Evolutionary conservation across 208 protist species (phyloP).

Genomic region (Acanthamoeba triangularis): DNA sequence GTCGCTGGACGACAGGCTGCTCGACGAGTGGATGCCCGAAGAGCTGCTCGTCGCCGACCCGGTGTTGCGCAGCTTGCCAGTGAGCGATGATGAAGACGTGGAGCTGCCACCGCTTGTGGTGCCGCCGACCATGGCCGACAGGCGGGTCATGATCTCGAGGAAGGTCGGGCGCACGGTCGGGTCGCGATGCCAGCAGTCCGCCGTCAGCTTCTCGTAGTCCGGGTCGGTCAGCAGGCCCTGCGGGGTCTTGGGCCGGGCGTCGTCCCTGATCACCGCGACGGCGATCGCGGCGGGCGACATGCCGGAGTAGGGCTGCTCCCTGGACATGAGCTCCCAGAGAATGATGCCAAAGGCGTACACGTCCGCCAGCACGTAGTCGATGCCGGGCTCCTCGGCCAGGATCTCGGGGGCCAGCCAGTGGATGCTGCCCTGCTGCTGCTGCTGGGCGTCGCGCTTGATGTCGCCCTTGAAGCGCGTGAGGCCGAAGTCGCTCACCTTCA

Average conservation of each 20-base stretch:
- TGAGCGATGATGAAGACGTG: not conserved
- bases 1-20: not conserved
- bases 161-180: conserved; percentile 69
- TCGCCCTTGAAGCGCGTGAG: not conserved
- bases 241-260: not conserved
- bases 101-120: conserved; percentile 25
- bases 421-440: not conserved
- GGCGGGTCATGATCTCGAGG: conserved; percentile 62
- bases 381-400: not conserved
- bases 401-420: conserved; percentile 34
- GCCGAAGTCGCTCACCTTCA: conserved; percentile 78
- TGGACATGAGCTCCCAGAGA: conserved; percentile 53
- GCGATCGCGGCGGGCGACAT: conserved; percentile 34
- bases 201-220: not conserved
- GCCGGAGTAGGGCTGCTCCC: not conserved
- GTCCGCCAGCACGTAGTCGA: conserved; percentile 23
- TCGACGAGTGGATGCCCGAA: not conserved
- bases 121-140: not conserved
- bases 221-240: not conserved
- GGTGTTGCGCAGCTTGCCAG: not conserved
- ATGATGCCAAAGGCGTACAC: conserved; percentile 67
- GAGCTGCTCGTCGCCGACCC: not conserved
- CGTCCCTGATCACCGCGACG: conserved; percentile 29
- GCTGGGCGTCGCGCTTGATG: not conserved
- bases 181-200: conserved; percentile 27